A percentile compares a stretch with the other conserved stretches of the same genome.
phyloP scores from a whole-genome alignment of 108 stramenopile genomes.

The Halocafeteria seosinensis region DNA sequence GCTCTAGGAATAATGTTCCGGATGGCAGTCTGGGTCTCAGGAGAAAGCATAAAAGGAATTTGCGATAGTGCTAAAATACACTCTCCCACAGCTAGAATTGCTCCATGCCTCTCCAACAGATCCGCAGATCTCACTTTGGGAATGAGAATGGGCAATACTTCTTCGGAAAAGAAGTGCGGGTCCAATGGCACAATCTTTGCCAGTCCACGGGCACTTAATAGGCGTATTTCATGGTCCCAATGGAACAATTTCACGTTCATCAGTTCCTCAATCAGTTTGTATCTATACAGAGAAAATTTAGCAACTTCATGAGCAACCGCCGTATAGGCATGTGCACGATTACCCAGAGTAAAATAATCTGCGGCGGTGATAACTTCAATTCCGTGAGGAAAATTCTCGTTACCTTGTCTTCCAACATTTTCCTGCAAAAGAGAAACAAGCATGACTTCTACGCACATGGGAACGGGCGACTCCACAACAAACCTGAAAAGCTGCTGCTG shows the following conservation, averaged over 20 bases:
- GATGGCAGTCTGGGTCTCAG: constrained; percentile 20
- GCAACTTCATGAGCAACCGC: constrained; percentile 52
- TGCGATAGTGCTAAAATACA: constrained; percentile 48
- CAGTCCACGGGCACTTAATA: constrained; percentile 53
- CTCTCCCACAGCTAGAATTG: constrained; percentile 60
- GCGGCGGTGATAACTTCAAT: constrained; percentile 77
- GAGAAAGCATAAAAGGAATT: background rate
- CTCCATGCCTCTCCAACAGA: constrained; percentile 59
- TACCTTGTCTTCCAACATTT: constrained; percentile 40
- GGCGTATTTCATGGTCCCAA: constrained; percentile 70
- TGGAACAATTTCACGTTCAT: constrained; percentile 54
- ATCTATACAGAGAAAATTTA: constrained; percentile 56
- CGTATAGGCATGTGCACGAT: constrained; percentile 58
- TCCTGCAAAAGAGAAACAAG: too few relatives aligned
- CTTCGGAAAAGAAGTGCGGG: constrained; percentile 27
- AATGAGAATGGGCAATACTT: constrained; percentile 52
- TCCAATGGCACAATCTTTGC: constrained; percentile 42
- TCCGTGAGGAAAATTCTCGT: constrained; percentile 71
- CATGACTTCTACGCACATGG: constrained; percentile 17
- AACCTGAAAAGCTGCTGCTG: constrained; percentile 94
- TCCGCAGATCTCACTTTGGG: constrained; percentile 45
- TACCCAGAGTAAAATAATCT: constrained; percentile 88
- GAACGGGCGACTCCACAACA: constrained; percentile 53
- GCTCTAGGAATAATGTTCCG: constrained; percentile 53
- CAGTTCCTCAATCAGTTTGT: constrained; percentile 54